A percentile compares a stretch with the other conserved stretches of the same genome.
phyloP scores from a whole-genome alignment of 129 eudicot species.

The Tagetes patula region DNA sequence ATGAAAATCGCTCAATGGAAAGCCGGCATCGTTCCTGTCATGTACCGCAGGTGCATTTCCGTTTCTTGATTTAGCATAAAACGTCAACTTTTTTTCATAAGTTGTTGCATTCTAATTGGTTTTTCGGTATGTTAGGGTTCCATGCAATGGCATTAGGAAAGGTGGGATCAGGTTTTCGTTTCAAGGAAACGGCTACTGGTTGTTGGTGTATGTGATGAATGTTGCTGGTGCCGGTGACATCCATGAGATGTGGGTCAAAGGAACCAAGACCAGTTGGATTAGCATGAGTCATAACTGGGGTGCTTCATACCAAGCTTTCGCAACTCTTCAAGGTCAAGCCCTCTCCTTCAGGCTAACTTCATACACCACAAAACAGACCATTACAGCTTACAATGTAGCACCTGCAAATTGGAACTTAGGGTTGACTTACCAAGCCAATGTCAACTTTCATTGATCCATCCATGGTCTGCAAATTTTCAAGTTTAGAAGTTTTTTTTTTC shows the following conservation, averaged over 20 bases:
- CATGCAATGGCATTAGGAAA: conserved; percentile 42
- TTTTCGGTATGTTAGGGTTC: conserved; percentile 45
- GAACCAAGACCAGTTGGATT: conserved; percentile 68
- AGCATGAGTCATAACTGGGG: conserved; percentile 98
- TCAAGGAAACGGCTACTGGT: conserved; percentile 76
- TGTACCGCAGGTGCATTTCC: conserved; percentile 59
- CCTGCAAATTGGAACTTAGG: conserved; percentile 76
- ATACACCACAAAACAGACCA: conserved; percentile 55
- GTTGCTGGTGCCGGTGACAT: conserved; percentile 87
- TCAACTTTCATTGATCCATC: conserved; percentile 54
- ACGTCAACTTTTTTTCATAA: not conserved
- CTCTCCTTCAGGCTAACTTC: conserved; percentile 73
- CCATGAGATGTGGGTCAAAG: conserved; percentile 68
- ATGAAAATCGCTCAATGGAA: conserved; percentile 77
- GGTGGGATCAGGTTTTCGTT: conserved; percentile 63
- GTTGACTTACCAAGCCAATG: conserved; percentile 50
- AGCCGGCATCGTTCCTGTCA: conserved; percentile 83
- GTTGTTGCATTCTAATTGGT: not conserved
- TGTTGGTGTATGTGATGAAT: conserved; percentile 76
- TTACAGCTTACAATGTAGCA: conserved; percentile 66
- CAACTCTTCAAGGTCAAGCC: conserved; percentile 61
- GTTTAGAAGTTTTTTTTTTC: conserved; percentile 2
- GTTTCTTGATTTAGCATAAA: not conserved
- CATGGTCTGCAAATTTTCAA: not conserved
- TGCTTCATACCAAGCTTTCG: conserved; percentile 78